Evolutionary conservation across 768 basidiomycete genomes (phyloP).

Genomic region (Fomitopsis serialis): DNA sequence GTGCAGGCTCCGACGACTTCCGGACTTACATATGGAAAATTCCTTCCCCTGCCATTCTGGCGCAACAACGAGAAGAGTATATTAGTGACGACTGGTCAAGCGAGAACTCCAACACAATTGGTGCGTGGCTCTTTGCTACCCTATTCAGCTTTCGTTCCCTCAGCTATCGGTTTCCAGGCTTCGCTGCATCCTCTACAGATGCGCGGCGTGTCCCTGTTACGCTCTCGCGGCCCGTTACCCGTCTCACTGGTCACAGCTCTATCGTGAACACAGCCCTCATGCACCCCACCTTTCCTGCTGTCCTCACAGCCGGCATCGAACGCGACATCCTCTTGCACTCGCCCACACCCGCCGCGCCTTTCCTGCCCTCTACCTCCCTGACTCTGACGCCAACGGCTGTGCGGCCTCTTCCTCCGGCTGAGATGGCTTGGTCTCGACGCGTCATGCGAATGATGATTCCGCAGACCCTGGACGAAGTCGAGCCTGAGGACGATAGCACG

Average conservation of each 20-base stretch:
- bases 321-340: slow-evolving; percentile 64
- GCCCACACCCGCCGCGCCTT: slow-evolving; percentile 49
- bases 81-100: slow-evolving; percentile 40
- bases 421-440: slow-evolving; percentile 26
- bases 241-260: slow-evolving; percentile 64
- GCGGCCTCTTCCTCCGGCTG: slow-evolving; percentile 35
- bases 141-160: not conserved
- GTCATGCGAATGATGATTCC: slow-evolving; percentile 33
- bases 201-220: slow-evolving; percentile 55
- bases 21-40: slow-evolving; percentile 75
- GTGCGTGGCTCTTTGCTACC: slow-evolving; percentile 22
- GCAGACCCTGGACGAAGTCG: slow-evolving; percentile 23
- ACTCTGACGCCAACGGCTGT: slow-evolving; percentile 39
- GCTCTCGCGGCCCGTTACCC: slow-evolving; percentile 56
- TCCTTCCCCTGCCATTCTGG: slow-evolving; percentile 43
- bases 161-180: slow-evolving; percentile 30
- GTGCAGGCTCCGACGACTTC: slow-evolving; percentile 82
- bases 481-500: slow-evolving; percentile 36
- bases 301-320: slow-evolving; percentile 73
- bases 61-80: slow-evolving; percentile 41
- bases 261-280: slow-evolving; percentile 73
- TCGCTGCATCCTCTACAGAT: slow-evolving; percentile 32
- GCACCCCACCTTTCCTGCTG: slow-evolving; percentile 63
- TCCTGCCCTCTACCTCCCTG: slow-evolving; percentile 33
- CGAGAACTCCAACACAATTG: slow-evolving; percentile 31